Evolutionary conservation across 2,329 filamentous ascomycete genomes (phyloP).

Genomic region (Ceratocystis alfenasii): DNA sequence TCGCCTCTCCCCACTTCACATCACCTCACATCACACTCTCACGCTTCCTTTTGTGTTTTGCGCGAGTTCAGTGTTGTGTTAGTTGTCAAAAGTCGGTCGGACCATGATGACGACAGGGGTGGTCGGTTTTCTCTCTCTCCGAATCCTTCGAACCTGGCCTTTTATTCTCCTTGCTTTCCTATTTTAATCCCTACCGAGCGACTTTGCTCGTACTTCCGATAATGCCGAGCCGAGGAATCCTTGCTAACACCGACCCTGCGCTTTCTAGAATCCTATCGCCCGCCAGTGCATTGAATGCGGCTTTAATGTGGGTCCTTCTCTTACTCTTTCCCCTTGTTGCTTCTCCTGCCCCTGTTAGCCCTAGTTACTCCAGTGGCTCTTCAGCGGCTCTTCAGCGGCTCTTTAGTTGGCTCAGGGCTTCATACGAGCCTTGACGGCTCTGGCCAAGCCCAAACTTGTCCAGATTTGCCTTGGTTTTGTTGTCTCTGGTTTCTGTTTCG

Average conservation of each 20-base stretch:
- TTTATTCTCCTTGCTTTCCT: neutral
- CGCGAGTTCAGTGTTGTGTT: conserved; percentile 2
- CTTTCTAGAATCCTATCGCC: conserved; percentile 13
- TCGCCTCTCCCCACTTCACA: too few relatives aligned
- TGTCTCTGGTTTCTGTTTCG: neutral
- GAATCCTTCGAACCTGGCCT: conserved; percentile 7
- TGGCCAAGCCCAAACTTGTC: neutral
- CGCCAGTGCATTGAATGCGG: conserved; percentile 79
- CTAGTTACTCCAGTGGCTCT: neutral
- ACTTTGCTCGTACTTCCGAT: conserved; percentile 8
- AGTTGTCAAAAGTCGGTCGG: conserved; percentile 12
- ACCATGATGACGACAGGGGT: conserved; percentile 4
- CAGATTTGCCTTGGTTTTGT: neutral
- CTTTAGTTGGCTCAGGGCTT: too few relatives aligned
- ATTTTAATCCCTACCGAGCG: conserved; percentile 2
- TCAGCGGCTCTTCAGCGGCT: too few relatives aligned
- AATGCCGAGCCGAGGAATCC: conserved; percentile 18
- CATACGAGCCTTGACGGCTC: too few relatives aligned
- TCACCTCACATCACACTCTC: neutral
- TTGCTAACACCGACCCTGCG: conserved; percentile 13
- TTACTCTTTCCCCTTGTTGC: neutral
- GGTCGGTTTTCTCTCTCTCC: neutral
- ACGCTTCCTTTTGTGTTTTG: neutral
- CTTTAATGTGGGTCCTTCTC: conserved; percentile 48
- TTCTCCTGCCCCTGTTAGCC: neutral